Evolutionary conservation across 352 stramenopile species (phyloP).

Genomic region (Phytophthora pisi): DNA sequence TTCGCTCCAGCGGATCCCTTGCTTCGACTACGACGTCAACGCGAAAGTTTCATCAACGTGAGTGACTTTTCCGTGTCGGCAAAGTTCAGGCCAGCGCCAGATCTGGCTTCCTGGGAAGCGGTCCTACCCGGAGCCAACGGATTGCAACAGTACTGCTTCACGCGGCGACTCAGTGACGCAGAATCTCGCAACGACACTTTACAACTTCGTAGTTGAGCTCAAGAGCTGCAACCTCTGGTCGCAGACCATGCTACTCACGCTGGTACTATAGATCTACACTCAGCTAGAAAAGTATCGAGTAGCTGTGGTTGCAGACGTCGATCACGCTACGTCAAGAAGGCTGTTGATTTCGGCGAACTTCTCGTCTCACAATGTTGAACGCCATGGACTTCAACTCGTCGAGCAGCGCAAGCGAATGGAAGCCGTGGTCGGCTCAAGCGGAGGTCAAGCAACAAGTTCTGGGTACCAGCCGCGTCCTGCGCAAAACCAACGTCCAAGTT

Average conservation of each 20-base stretch:
- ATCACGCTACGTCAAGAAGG: background rate
- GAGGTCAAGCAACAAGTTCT: background rate
- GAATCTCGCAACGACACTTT: background rate
- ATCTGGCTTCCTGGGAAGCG: background rate
- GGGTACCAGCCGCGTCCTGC: background rate
- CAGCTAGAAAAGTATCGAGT: background rate
- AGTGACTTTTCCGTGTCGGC: conserved; percentile 8
- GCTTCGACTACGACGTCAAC: background rate
- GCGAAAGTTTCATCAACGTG: conserved; percentile 10
- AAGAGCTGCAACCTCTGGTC: background rate
- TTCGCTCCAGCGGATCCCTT: background rate
- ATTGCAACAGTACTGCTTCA: conserved; percentile 10
- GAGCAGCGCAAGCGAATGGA: background rate
- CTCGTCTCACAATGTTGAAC: background rate
- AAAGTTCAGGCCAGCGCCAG: conserved; percentile 4
- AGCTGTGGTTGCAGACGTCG: background rate
- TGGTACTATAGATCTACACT: conserved; percentile 5
- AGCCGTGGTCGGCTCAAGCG: background rate
- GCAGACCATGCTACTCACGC: background rate
- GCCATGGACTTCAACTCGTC: background rate
- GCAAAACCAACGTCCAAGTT: background rate
- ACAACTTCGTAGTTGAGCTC: background rate
- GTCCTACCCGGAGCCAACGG: conserved; percentile 2
- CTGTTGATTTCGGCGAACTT: background rate
- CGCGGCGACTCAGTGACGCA: background rate